Percentiles rank a stretch among this genome's conserved stretches.
Conservation (phyloP, 2,329 filamentous ascomycete genomes). For the Penicillium crustosum region DNA sequence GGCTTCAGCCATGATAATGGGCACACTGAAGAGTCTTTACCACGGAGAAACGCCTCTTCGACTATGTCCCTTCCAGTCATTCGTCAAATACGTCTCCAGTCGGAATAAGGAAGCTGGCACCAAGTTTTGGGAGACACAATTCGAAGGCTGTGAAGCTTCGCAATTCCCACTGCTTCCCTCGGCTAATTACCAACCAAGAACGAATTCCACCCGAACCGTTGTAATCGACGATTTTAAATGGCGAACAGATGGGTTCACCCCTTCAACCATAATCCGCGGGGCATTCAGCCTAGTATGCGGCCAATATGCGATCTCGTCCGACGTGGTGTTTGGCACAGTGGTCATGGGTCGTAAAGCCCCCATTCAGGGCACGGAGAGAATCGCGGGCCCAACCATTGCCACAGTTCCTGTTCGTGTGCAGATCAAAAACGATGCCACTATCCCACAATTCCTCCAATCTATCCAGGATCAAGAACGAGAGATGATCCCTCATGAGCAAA, state of each 20-base stretch:
- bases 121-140: background rate
- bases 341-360: background rate
- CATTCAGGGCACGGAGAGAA: background rate
- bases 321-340: background rate
- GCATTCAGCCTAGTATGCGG: background rate
- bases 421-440: background rate
- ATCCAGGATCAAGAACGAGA: background rate
- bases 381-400: background rate
- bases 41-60: background rate
- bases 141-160: background rate
- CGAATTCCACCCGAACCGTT: background rate
- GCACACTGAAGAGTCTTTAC: background rate
- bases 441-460: background rate
- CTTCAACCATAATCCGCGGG: background rate
- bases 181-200: background rate
- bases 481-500: background rate
- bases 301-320: background rate
- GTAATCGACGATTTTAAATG: background rate
- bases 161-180: background rate
- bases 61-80: background rate
- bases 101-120: background rate
- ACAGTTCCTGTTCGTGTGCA: background rate
- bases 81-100: background rate
- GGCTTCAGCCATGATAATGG: background rate
- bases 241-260: background rate